Conservation (phyloP, 169 alveolate genomes). For the Ichthyophthirius multifiliis region DNA sequence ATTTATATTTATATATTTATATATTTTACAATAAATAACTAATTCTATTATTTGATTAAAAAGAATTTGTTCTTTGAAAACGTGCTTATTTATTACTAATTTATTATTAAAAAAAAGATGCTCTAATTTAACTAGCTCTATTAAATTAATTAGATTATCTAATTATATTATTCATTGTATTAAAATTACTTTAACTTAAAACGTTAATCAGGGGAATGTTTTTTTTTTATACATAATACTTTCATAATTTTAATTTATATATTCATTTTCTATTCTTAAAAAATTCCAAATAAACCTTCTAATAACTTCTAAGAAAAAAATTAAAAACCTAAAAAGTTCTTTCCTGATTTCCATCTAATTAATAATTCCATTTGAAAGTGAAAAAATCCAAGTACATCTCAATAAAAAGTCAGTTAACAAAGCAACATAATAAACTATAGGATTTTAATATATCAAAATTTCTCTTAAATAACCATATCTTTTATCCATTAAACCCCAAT, state of each 20-base stretch:
- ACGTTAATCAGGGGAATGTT: too few species aligned
- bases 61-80: too few species aligned
- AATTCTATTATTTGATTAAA: too few species aligned
- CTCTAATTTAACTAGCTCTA: too few species aligned
- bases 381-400: slow-evolving; percentile 35
- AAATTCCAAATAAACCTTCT: slow-evolving; percentile 34
- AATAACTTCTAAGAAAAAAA: slow-evolving; percentile 32
- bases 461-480: slow-evolving; percentile 12
- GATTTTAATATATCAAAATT: slow-evolving; percentile 16
- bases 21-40: too few species aligned
- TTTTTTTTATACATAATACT: too few species aligned
- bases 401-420: slow-evolving; percentile 11
- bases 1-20: too few species aligned
- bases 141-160: too few species aligned
- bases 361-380: slow-evolving; percentile 21
- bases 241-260: slow-evolving; percentile 42
- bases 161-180: too few species aligned
- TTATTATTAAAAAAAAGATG: too few species aligned
- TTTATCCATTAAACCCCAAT: slow-evolving; percentile 8
- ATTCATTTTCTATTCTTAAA: slow-evolving; percentile 55
- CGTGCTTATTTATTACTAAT: too few species aligned
- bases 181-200: too few species aligned
- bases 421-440: slow-evolving; percentile 18
- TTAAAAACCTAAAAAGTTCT: slow-evolving; percentile 14
- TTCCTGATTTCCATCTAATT: neutral